A percentile compares a stretch with the other conserved stretches of the same genome.
Evolutionary conservation across 2,329 filamentous ascomycete genomes (phyloP).

Genomic region (Sporothrix variecibatus): DNA sequence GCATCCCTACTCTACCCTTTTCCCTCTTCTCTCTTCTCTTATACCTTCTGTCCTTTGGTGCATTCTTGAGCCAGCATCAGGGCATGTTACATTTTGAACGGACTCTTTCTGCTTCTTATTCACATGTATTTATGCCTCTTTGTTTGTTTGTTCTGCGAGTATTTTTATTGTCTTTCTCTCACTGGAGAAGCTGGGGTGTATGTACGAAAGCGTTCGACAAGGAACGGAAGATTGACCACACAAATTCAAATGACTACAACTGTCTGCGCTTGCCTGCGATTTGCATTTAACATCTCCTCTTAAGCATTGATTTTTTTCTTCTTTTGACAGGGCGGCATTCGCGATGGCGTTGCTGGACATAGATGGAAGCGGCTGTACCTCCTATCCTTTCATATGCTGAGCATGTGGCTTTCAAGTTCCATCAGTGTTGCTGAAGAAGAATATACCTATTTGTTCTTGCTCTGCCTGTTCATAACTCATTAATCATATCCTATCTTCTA

Average conservation of each 20-base stretch:
- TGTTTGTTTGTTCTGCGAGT: not conserved
- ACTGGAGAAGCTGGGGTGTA: not conserved
- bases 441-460: not conserved
- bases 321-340: not conserved
- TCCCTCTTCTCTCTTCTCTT: constrained; percentile 7
- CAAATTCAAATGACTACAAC: not conserved
- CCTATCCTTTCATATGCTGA: not conserved
- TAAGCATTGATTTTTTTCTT: not conserved
- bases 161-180: not conserved
- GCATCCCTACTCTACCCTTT: not conserved
- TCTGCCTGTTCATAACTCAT: not conserved
- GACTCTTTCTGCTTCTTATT: not conserved
- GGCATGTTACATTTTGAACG: not conserved
- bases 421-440: not conserved
- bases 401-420: no score
- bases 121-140: not conserved
- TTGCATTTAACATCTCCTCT: not conserved
- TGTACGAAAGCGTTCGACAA: not conserved
- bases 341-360: not conserved
- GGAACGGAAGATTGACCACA: not conserved
- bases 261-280: not conserved
- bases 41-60: not conserved
- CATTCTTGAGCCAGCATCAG: not conserved
- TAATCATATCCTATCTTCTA: not conserved
- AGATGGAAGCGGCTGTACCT: not conserved